Conservation (phyloP, 805 yeast genomes). For the Schizosaccharomyces osmophilus region DNA sequence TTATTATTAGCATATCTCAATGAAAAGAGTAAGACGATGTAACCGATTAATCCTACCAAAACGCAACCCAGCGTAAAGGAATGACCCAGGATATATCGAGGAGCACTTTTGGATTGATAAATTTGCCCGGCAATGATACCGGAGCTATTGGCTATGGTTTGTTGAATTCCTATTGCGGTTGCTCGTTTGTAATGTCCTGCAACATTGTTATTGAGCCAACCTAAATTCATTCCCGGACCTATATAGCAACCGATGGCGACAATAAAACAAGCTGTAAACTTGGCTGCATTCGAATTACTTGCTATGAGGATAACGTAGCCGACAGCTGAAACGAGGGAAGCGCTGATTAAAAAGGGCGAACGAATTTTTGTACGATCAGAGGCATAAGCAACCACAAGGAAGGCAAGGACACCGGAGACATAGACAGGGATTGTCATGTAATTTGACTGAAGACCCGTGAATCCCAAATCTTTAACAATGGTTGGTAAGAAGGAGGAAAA, state of each 20-base stretch:
- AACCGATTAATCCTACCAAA: background rate
- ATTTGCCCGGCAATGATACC: slow-evolving; percentile 2
- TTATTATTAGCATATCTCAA: background rate
- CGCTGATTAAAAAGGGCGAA: slow-evolving; percentile 9
- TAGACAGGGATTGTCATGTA: slow-evolving; percentile 67
- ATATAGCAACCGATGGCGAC: background rate
- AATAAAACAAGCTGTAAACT: background rate
- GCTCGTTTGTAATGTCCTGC: slow-evolving; percentile 2
- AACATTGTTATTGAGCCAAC: background rate
- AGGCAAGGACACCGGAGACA: slow-evolving; percentile 44
- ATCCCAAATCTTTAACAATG: slow-evolving; percentile 34
- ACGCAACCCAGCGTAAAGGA: background rate
- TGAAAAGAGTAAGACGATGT: background rate
- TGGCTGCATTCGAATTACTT: background rate
- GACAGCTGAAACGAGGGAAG: slow-evolving; percentile 18
- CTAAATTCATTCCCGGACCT: slow-evolving; percentile 1
- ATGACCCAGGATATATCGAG: background rate
- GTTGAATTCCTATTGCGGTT: slow-evolving; percentile 1
- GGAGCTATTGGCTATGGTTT: background rate
- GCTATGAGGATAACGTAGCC: slow-evolving; percentile 36
- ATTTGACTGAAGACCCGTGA: slow-evolving; percentile 50
- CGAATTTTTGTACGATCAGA: slow-evolving; percentile 30
- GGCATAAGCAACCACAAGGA: slow-evolving; percentile 31
- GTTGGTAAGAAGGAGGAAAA: slow-evolving; percentile 40
- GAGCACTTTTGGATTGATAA: background rate